A percentile compares a stretch with the other conserved stretches of the same genome.
phyloP scores from a whole-genome alignment of 2,329 filamentous ascomycete species.

The Microascus cirrosus region DNA sequence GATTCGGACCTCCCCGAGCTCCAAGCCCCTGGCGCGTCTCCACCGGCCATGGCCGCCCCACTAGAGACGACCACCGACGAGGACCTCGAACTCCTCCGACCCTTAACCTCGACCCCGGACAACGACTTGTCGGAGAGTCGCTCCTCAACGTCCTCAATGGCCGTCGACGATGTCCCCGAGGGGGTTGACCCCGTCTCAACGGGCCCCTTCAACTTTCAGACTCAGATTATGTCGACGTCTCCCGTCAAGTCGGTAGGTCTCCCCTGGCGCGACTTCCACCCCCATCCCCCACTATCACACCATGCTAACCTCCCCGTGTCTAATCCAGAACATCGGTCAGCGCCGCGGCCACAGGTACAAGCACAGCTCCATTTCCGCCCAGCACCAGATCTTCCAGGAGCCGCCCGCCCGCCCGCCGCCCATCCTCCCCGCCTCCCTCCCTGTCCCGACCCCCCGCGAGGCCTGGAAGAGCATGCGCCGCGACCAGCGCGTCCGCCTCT shows the following conservation, averaged over 20 bases:
- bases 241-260: slow-evolving; percentile 64
- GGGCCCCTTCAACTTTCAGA: slow-evolving; percentile 88
- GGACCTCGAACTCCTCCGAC: not conserved
- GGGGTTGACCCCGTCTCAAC: not conserved
- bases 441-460: slow-evolving; percentile 80
- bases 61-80: not conserved
- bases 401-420: slow-evolving; percentile 77
- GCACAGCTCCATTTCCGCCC: slow-evolving; percentile 79
- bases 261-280: not conserved
- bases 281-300: not conserved
- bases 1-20: too few relatives aligned
- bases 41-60: slow-evolving; percentile 22
- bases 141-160: slow-evolving; percentile 20
- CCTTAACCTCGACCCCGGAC: not conserved
- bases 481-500: slow-evolving; percentile 71
- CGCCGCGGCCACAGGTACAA: slow-evolving; percentile 95
- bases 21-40: slow-evolving; percentile 19
- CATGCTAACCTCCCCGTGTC: not conserved
- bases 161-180: slow-evolving; percentile 16
- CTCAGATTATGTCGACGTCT: slow-evolving; percentile 62
- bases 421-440: slow-evolving; percentile 81
- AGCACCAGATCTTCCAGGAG: slow-evolving; percentile 92
- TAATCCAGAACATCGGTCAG: slow-evolving; percentile 68
- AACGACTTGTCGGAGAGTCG: slow-evolving; percentile 1
- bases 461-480: slow-evolving; percentile 82